These are phyloP conservation scores for Sicyos baderoa DNA, from an alignment of 306 rosid species.

Conservation along the genomic window DNA sequence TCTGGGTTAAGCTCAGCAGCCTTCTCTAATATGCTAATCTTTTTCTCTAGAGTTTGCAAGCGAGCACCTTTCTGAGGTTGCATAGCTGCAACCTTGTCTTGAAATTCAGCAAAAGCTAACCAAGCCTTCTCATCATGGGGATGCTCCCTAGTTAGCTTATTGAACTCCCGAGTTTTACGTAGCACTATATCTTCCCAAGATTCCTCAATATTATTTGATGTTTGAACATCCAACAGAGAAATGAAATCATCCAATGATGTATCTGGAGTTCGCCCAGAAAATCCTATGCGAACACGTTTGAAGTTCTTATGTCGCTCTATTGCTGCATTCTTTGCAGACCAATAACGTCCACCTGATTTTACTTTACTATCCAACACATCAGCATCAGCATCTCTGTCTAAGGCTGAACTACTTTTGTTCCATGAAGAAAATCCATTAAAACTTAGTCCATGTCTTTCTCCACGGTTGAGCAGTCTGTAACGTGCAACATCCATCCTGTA, in stretches of 20 bases:
- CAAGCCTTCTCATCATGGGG: slow-evolving; percentile 78
- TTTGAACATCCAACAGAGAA: slow-evolving; percentile 45
- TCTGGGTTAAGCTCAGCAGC: slow-evolving; percentile 79
- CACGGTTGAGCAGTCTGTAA: slow-evolving; percentile 44
- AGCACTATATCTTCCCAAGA: slow-evolving; percentile 94
- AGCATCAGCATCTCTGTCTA: slow-evolving; percentile 65
- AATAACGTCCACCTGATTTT: slow-evolving; percentile 74
- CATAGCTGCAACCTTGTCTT: slow-evolving; percentile 70
- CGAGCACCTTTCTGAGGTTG: slow-evolving; percentile 97
- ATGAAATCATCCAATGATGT: slow-evolving; percentile 47
- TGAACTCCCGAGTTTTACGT: slow-evolving; percentile 71
- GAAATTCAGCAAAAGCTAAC: slow-evolving; percentile 82
- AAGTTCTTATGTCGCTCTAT: slow-evolving; percentile 71
- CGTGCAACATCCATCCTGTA: slow-evolving; percentile 95
- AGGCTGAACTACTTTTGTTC: slow-evolving; percentile 35
- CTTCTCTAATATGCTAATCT: slow-evolving; percentile 93
- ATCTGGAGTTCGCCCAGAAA: slow-evolving; percentile 33
- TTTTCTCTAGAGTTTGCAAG: slow-evolving; percentile 82
- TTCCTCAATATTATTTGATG: slow-evolving; percentile 56
- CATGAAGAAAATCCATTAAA: slow-evolving; percentile 35
- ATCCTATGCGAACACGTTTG: slow-evolving; percentile 56
- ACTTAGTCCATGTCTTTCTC: slow-evolving; percentile 31
- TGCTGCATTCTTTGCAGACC: slow-evolving; percentile 83
- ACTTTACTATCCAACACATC: slow-evolving; percentile 61
- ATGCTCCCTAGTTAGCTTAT: slow-evolving; percentile 69